Percentiles rank a stretch among this genome's conserved stretches.
These are phyloP conservation scores for Chaetomiaceae sp. DNA, from an alignment of 2,329 filamentous ascomycete species.

Conservation along the genomic window DNA sequence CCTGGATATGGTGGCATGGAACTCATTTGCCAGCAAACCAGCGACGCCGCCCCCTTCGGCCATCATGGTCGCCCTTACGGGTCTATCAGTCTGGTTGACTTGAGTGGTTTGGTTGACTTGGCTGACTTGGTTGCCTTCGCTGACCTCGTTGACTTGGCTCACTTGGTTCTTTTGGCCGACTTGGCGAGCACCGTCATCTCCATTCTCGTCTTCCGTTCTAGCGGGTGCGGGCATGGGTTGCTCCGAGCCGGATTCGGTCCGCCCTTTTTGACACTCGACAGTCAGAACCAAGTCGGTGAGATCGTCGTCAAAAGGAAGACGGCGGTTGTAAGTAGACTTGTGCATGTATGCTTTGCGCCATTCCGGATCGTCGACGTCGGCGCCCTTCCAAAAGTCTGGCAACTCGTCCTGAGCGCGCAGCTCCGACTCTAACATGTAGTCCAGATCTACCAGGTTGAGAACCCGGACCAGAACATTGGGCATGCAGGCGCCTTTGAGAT, in stretches of 20 bases:
- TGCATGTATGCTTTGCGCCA: conserved; percentile 5
- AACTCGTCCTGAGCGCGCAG: background rate
- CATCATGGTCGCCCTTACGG: too few relatives aligned
- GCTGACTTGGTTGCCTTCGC: too few relatives aligned
- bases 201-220: background rate
- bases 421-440: conserved; percentile 6
- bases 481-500: background rate
- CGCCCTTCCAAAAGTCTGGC: conserved; percentile 6
- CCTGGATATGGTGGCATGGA: background rate
- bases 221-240: background rate
- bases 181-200: background rate
- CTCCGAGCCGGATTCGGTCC: background rate
- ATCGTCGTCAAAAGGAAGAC: conserved; percentile 7
- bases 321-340: background rate
- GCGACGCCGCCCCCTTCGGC: background rate
- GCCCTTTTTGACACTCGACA: background rate
- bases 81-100: background rate
- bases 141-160: too few relatives aligned
- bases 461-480: background rate
- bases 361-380: background rate
- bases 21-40: background rate
- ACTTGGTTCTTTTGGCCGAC: too few relatives aligned
- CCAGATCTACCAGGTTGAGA: background rate
- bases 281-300: conserved; percentile 12
- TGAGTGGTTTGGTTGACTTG: too few relatives aligned